phyloP scores from a whole-genome alignment of 257 asterid genomes.

The Ajuga chamaepitys region DNA sequence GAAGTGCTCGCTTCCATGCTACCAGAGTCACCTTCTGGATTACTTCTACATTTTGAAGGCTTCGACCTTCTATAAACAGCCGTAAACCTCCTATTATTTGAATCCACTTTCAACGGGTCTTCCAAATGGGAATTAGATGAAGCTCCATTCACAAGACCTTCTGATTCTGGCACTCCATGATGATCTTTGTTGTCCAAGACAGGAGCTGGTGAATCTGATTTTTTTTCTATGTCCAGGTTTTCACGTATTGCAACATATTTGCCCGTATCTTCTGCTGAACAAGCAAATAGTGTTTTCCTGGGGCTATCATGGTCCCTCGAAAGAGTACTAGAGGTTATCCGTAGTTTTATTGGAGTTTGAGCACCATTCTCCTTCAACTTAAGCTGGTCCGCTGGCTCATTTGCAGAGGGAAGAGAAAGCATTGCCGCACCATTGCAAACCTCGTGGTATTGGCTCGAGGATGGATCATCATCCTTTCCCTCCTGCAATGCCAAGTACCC shows the following conservation, averaged over 20 bases:
- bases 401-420: slow-evolving; percentile 23
- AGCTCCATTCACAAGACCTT: slow-evolving; percentile 32
- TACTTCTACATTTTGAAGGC: slow-evolving; percentile 45
- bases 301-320: slow-evolving; percentile 36
- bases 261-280: slow-evolving; percentile 29
- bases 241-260: slow-evolving; percentile 20
- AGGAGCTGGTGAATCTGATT: slow-evolving; percentile 24
- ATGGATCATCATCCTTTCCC: slow-evolving; percentile 21
- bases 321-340: slow-evolving; percentile 49
- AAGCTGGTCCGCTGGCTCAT: slow-evolving; percentile 27
- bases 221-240: slow-evolving; percentile 18
- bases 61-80: slow-evolving; percentile 83
- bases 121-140: slow-evolving; percentile 31
- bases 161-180: slow-evolving; percentile 25
- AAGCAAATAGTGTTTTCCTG: slow-evolving; percentile 19
- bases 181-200: slow-evolving; percentile 27
- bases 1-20: slow-evolving; percentile 64
- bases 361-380: slow-evolving; percentile 35
- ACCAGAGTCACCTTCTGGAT: slow-evolving; percentile 35
- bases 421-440: slow-evolving; percentile 24
- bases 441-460: slow-evolving; percentile 24
- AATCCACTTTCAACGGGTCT: slow-evolving; percentile 42
- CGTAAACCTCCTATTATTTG: slow-evolving; percentile 56
- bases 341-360: slow-evolving; percentile 48
- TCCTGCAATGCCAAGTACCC: slow-evolving; percentile 18